These are phyloP conservation scores for Purpureocillium takamizusanense DNA, from an alignment of 2,329 filamentous ascomycete species.

Conservation along the genomic window DNA sequence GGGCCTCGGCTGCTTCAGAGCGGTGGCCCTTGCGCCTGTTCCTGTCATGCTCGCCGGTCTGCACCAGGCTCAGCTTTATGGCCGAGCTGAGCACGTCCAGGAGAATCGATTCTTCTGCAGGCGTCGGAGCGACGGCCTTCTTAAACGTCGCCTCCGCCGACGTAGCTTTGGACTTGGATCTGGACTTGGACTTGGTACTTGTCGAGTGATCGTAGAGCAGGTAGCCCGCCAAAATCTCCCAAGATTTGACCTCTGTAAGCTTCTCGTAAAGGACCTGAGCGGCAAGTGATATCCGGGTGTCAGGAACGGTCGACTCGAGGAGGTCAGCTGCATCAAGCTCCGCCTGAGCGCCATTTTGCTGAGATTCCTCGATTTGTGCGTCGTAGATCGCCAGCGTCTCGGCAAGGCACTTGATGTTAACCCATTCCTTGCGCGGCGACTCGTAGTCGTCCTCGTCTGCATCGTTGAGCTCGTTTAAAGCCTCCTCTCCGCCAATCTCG, in stretches of 20 bases:
- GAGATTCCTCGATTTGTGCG: slow-evolving; percentile 52
- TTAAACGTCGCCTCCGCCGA: slow-evolving; percentile 54
- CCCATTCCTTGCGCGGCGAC: slow-evolving; percentile 72
- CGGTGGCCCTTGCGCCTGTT: slow-evolving; percentile 48
- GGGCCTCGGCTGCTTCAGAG: slow-evolving; percentile 58
- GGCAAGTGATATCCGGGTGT: slow-evolving; percentile 78
- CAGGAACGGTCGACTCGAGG: slow-evolving; percentile 55
- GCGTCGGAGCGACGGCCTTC: slow-evolving; percentile 61
- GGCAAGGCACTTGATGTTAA: slow-evolving; percentile 83
- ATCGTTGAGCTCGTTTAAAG: slow-evolving; percentile 65
- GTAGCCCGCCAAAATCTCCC: slow-evolving; percentile 85
- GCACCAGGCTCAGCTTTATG: slow-evolving; percentile 64
- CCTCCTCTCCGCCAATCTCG: slow-evolving; percentile 72
- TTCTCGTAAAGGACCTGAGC: slow-evolving; percentile 79
- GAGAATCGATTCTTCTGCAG: slow-evolving; percentile 73
- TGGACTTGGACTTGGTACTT: slow-evolving; percentile 43
- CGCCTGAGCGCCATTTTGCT: slow-evolving; percentile 33
- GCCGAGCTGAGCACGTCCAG: slow-evolving; percentile 80
- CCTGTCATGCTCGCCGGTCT: slow-evolving; percentile 56
- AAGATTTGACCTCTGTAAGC: slow-evolving; percentile 71
- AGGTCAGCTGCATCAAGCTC: slow-evolving; percentile 43
- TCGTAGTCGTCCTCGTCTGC: slow-evolving; percentile 69
- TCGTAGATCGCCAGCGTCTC: slow-evolving; percentile 80
- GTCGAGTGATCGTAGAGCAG: slow-evolving; percentile 84
- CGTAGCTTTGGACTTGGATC: slow-evolving; percentile 40